Evolutionary conservation across 345 rosid species (phyloP), one percentile per base, ranked within the genome.

Genomic region (Rhodamnia rubescens): DNA sequence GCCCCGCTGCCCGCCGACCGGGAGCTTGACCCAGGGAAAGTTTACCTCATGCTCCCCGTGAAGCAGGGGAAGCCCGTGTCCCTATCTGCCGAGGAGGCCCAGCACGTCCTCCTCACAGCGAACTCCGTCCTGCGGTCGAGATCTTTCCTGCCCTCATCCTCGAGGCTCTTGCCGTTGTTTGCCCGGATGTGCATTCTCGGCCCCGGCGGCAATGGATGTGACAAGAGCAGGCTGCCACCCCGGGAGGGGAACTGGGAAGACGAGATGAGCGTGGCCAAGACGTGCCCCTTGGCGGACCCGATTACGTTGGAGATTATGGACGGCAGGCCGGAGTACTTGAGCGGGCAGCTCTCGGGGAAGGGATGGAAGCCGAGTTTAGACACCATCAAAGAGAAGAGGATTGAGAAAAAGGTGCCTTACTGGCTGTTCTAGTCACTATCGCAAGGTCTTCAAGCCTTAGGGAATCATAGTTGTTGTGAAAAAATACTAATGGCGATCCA

Each of bases 361-460:
- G 93, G 94, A n/a, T 95, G 98, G 98, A 95, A 89, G 88, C 98
- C 97, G 42, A 93, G 93, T 86, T 84, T 95, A 90, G 96, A 93
- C 78, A 93, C 98, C 2, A 95, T 95, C 20, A 88, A 83, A 53
- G 98, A 95, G 93, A 95, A 90, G 91, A 92, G 91, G 83, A 74
- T 87, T 52, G 86, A 90, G 89, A 92, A 86, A 82, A 94, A 89
- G 91, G 84, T 89, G 0, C 56, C 85, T 80, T 89, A 89, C 86
- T 88, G 92, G 92, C 87, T 92, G 89, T 89, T 91, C 82, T 93
- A 83, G 85, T 61, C 27, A 61, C 36, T 11, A 15, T 57, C n/a
- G 29, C 52, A 26, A 54, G 29, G 21, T n/a, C 51, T 27, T 14
- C 57, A 12, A 47, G 14, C 21, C 8, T 53, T 53, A 53, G 55